Evolutionary conservation across 306 rosid species (phyloP).

Genomic region (Prunus campanulata): DNA sequence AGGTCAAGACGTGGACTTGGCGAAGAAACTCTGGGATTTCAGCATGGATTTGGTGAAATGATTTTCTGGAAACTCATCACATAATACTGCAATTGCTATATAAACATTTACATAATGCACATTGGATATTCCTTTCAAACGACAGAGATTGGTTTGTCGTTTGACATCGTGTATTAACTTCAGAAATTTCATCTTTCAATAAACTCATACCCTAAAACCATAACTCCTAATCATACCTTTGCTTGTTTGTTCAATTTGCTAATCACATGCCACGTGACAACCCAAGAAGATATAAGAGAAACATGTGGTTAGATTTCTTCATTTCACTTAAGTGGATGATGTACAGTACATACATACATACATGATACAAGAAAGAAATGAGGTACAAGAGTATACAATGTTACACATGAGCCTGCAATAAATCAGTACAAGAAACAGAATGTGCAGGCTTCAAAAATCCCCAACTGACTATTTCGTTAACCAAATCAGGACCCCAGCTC

Average conservation of each 20-base stretch:
- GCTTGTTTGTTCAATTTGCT: no score
- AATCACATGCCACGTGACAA: not conserved
- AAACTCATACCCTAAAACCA: no score
- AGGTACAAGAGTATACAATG: conserved; percentile 27
- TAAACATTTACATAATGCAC: no score
- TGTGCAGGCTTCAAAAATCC: conserved; percentile 28
- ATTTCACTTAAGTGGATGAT: conserved; percentile 26
- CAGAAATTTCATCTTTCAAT: no score
- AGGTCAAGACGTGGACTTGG: conserved; percentile 54
- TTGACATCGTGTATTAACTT: no score
- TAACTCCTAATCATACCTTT: no score
- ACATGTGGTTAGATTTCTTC: conserved; percentile 29
- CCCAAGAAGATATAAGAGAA: not conserved
- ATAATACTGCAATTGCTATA: no score
- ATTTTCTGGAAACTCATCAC: not conserved
- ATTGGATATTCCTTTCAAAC: no score
- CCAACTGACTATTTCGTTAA: conserved; percentile 22
- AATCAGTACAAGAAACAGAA: conserved; percentile 26
- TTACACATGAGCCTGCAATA: conserved; percentile 37
- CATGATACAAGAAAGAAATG: conserved; percentile 26
- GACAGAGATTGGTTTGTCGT: no score
- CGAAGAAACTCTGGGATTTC: conserved; percentile 78
- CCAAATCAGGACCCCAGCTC: conserved; percentile 31
- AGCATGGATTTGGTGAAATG: conserved; percentile 35
- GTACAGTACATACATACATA: conserved; percentile 22